Evolutionary conservation across 352 stramenopile genomes (phyloP).

Genomic region (Phytophthora ohioensis): DNA sequence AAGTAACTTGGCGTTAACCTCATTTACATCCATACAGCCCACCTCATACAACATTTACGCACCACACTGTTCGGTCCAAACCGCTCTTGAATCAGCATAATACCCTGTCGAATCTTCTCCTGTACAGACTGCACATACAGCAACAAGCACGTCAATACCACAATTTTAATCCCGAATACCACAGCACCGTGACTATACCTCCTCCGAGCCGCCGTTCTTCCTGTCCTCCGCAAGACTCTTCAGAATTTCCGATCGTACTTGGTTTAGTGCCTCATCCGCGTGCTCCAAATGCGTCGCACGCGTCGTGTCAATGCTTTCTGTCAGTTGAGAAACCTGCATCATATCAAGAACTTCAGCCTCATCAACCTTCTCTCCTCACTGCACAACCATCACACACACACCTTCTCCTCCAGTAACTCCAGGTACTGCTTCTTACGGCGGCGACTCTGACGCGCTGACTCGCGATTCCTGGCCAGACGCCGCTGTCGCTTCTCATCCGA

Average conservation of each 20-base stretch:
- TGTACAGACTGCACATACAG: slow-evolving; percentile 40
- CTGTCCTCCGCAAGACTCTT: slow-evolving; percentile 71
- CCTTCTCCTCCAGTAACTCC: slow-evolving; percentile 90
- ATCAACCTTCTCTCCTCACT: not conserved
- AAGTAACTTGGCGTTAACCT: slow-evolving; percentile 8
- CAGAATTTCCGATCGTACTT: slow-evolving; percentile 83
- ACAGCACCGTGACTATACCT: slow-evolving; percentile 38
- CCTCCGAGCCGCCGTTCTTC: slow-evolving; percentile 61
- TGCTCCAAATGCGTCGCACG: slow-evolving; percentile 79
- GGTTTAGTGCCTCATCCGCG: slow-evolving; percentile 80
- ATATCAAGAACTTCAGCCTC: not conserved
- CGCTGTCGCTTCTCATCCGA: slow-evolving; percentile 84
- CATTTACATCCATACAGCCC: not conserved
- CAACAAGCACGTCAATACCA: slow-evolving; percentile 7
- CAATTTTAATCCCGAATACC: not conserved
- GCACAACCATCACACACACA: slow-evolving; percentile 6
- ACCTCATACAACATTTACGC: slow-evolving; percentile 9
- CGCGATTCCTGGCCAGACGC: slow-evolving; percentile 83
- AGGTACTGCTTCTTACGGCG: slow-evolving; percentile 92
- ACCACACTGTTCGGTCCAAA: slow-evolving; percentile 88
- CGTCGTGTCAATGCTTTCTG: slow-evolving; percentile 86
- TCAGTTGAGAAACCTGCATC: slow-evolving; percentile 83
- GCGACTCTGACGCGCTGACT: slow-evolving; percentile 88
- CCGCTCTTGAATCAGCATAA: slow-evolving; percentile 82
- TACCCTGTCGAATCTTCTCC: slow-evolving; percentile 83